Base-by-base conservation (phyloP, 768 basidiomycete species). In the Tulasnella sp. region DNA sequence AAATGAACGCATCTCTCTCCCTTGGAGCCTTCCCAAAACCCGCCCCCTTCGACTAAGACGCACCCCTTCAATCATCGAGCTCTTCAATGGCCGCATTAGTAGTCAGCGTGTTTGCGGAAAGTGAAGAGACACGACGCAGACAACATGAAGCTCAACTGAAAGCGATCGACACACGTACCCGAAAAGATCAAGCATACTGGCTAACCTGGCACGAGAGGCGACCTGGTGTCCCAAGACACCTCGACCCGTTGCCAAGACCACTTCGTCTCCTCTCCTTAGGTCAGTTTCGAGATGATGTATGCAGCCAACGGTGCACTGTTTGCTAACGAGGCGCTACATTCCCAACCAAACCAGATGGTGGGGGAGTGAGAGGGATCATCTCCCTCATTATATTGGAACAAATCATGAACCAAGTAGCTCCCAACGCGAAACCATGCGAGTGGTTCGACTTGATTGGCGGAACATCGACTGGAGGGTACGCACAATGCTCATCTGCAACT, bases 381-480 rank as follows among this genome's bases (percentile, higher is more conserved):
- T 29, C 73, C 40, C 48, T 74, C 32, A 48, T 74, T 18, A 74
- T 48, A n/a, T 40, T 74, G 35, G 35, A 35, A 35, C 35, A 35
- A 5, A 35, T 35, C 35, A 35, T 35, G 35, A 35, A 35, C 35
- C 2, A 35, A 35, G 35, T 35, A 5, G 35, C 35, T 35, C 35
- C 35, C 35, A 35, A 35, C 35, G 35, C 35, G 5, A 35, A 35
- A 35, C 35, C 35, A 35, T 35, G 35, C 35, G 35, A 35, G 35
- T 35, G 35, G 35, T 35, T 35, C 35, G 35, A 35, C 35, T 35
- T 35, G 35, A 35, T 35, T 35, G 35, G 35, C 35, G 20, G 73
- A 4, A 74, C 73, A n/a, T 74, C 73, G 42, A 74, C 73, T n/a
- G 73, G 73, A 44, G 73, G 72, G 72, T 44, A 29, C 15, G 72